Evolutionary conservation across 1,284 basidiomycete genomes (phyloP), one percentile per base, ranked within the genome.

Genomic region (Grifola frondosa): DNA sequence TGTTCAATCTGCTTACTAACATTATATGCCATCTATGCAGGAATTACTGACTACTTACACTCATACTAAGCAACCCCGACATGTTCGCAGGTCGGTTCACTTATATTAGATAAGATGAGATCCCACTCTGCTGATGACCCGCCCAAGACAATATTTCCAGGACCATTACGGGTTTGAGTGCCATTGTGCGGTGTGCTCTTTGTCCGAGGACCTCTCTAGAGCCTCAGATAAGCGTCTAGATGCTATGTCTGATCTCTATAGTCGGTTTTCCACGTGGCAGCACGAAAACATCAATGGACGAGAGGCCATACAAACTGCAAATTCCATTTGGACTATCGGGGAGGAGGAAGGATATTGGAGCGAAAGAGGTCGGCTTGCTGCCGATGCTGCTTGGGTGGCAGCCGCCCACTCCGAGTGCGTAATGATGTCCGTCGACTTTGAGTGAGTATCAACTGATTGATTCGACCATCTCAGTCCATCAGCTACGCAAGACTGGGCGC

Each of bases 271-370:
- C 3, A 62, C 63, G 13, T 83, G 81, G 81, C 71, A 67, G 6
- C 53, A 59, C 10, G 56, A 62, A 3, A 44, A 48, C 4, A 70
- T 81, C 16, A 66, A 61, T 30, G 80, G 80, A 4, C 43, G 44
- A 2, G 68, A 80, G 40, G 80, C 80, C 2, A 67, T 78, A 42
- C 59, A 65, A 13, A 52, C 69, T 4, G 74, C 71, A 17, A 65
- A 68, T 44, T 56, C 64, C 37, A 81, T 83, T 17, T 84, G 80
- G 81, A 44, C 59, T 10, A 44, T 81, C 4, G 78, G 74, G 22
- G 73, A 76, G 24, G 68, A 75, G 48, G 81, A 83, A 62, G 78
- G 77, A 0, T 83, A 84, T 50, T 74, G 70, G 67, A 81, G 79
- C 55, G 80, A 80, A 61, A 66, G 80, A 24, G 81, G 81, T 9